Base-by-base conservation (phyloP, 257 asterid genomes). In the Dorcoceras hygrometricum region DNA sequence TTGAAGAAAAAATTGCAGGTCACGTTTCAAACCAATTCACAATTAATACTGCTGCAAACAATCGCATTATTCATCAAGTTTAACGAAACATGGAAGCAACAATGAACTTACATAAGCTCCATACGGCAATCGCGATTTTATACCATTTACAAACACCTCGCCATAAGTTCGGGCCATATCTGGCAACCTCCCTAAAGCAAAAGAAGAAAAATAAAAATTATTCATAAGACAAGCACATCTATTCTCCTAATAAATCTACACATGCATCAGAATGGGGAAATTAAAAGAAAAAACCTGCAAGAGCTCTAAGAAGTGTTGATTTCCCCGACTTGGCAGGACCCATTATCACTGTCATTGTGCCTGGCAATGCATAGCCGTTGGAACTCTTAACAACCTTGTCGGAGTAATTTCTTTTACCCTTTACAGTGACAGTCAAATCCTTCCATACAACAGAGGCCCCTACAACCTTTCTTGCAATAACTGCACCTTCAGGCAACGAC, bases 281-380 rank as follows among this genome's bases (percentile, higher is more conserved):
- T 6, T 61, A 36, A 72, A 71, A 31, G 34, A 65, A 68, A 72
- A 61, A 72, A 90, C 99, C 99, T 75, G 99, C 84, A 58, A 94
- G 96, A 72, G 99, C 89, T 78, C 95, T 85, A 75, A 94, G 82
- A 67, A 94, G 95, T 0, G 99, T 90, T n/a, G 99, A 94, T 84
- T 94, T 94, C 59, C 99, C 99, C 0, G 99, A 90, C 76, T 89
- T 94, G 34, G 99, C 96, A 16, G 99, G 99, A 57, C 98, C 99
- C 99, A 94, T 94, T 32, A 90, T 90, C 19, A 94, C 99, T 0
- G 99, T 94, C 94, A 94, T 94, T n/a, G 97, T 90, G 28, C 99
- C 99, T 0, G 96, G 98, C 70, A 90, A 71, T 19, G 95, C 97
- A 70, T 88, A 94, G 43, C 99, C 99, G 68, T 87, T 88, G 3